Percentiles rank a stretch among this genome's conserved stretches.
Evolutionary conservation across 208 protist species (phyloP).

Genomic region (Eutreptiella sp.): DNA sequence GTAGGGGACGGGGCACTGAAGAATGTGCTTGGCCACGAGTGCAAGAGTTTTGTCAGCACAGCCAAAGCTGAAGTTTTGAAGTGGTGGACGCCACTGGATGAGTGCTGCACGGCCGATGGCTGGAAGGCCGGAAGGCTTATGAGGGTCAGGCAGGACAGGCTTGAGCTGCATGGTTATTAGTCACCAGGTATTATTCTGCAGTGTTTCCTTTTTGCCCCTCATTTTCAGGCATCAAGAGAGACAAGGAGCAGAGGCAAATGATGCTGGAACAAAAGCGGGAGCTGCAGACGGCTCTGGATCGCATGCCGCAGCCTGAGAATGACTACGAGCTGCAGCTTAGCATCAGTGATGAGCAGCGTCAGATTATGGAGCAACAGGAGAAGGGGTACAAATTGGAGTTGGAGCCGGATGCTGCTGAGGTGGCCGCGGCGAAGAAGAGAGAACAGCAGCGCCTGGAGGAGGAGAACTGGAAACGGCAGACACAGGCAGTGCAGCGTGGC

Average conservation of each 20-base stretch:
- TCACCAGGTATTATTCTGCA: neutral
- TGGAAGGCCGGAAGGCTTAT: no score
- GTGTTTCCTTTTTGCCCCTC: neutral
- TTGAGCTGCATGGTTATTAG: no score
- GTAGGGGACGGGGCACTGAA: no score
- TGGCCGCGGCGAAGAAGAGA: neutral
- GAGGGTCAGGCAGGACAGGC: no score
- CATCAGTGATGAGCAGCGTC: neutral
- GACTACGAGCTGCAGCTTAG: neutral
- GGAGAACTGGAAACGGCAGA: neutral
- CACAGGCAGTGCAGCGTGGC: conserved; percentile 20
- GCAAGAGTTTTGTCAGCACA: no score
- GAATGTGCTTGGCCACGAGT: no score
- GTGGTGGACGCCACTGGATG: no score
- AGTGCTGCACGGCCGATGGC: no score
- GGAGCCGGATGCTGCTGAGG: neutral
- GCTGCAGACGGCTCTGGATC: neutral
- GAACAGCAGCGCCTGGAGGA: neutral
- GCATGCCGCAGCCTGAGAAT: conserved; percentile 1
- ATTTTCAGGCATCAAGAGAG: neutral
- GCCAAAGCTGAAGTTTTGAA: no score
- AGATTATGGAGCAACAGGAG: neutral
- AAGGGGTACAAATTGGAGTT: neutral
- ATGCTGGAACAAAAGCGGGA: neutral
- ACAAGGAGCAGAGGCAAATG: neutral